These are phyloP conservation scores for Noccaea caerulescens DNA, from an alignment of 345 rosid genomes.

Conservation along the genomic window DNA sequence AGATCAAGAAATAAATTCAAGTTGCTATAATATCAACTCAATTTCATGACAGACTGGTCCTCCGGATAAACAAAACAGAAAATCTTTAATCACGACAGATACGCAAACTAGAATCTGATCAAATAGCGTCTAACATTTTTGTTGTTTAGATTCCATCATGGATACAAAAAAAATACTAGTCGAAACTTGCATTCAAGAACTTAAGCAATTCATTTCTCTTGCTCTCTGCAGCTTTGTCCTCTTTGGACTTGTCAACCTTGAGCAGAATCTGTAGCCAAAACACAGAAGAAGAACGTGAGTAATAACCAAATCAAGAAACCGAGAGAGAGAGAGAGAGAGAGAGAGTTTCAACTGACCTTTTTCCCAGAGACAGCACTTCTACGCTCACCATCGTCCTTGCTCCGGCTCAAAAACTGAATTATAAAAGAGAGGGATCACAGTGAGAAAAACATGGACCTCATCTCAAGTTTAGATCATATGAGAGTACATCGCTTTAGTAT, in stretches of 20 bases:
- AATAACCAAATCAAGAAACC: background rate
- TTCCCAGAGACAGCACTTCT: constrained; percentile 98
- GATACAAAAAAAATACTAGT: constrained; percentile 50
- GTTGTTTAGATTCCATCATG: constrained; percentile 10
- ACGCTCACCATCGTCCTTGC: constrained; percentile 76
- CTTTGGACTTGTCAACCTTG: constrained; percentile 92
- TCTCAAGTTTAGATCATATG: background rate
- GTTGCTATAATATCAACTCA: constrained; percentile 8
- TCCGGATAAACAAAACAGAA: constrained; percentile 20
- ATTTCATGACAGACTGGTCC: constrained; percentile 6
- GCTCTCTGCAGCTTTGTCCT: constrained; percentile 90
- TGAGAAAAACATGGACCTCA: background rate
- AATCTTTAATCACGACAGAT: constrained; percentile 20
- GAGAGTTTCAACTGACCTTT: constrained; percentile 56
- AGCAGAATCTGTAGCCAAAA: constrained; percentile 64
- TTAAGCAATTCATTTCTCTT: constrained; percentile 89
- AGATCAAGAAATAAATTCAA: constrained; percentile 8
- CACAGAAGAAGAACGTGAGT: constrained; percentile 3
- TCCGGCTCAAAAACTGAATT: constrained; percentile 76
- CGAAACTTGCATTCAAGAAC: constrained; percentile 95
- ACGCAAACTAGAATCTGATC: constrained; percentile 34
- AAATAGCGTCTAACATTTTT: constrained; percentile 32
- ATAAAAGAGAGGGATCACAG: background rate
- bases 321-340: background rate
- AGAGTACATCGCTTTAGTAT: background rate